These are phyloP conservation scores for Ganoderma meredithae DNA, from an alignment of 1,284 basidiomycete species.

Conservation along the genomic window DNA sequence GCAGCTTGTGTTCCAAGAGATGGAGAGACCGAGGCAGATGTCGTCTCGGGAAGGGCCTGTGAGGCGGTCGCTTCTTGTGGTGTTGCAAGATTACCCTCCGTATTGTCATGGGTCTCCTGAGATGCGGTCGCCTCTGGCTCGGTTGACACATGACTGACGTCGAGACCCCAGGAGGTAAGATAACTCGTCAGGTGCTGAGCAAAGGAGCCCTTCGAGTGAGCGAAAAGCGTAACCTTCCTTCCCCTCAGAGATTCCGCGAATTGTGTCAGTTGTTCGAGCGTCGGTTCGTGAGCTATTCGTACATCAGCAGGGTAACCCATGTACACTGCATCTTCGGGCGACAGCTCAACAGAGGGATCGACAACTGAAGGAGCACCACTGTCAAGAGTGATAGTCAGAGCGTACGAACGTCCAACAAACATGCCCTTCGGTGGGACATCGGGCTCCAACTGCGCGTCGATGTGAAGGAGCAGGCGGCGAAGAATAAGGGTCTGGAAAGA, in stretches of 20 bases:
- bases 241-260: slow-evolving; percentile 87
- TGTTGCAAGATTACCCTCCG: slow-evolving; percentile 19
- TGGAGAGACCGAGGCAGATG: slow-evolving; percentile 23
- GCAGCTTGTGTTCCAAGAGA: slow-evolving; percentile 17
- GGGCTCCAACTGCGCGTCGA: slow-evolving; percentile 66
- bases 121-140: slow-evolving; percentile 58
- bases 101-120: slow-evolving; percentile 29
- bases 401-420: slow-evolving; percentile 57
- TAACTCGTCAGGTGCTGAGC: slow-evolving; percentile 91
- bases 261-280: slow-evolving; percentile 73
- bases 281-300: slow-evolving; percentile 71
- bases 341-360: slow-evolving; percentile 42
- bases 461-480: slow-evolving; percentile 69
- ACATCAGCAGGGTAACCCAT: slow-evolving; percentile 53
- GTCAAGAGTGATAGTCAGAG: slow-evolving; percentile 62
- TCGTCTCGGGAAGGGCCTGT: slow-evolving; percentile 19
- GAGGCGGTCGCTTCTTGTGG: slow-evolving; percentile 24
- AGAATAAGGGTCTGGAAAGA: slow-evolving; percentile 70
- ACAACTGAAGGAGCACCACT: slow-evolving; percentile 54
- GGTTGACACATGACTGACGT: slow-evolving; percentile 83
- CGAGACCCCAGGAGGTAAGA: slow-evolving; percentile 93
- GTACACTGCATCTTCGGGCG: slow-evolving; percentile 54
- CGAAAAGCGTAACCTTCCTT: slow-evolving; percentile 83
- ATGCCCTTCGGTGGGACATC: slow-evolving; percentile 53
- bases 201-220: slow-evolving; percentile 83